These are phyloP conservation scores for Fusarium stilboides DNA, from an alignment of 2,329 filamentous ascomycete species.

Conservation along the genomic window DNA sequence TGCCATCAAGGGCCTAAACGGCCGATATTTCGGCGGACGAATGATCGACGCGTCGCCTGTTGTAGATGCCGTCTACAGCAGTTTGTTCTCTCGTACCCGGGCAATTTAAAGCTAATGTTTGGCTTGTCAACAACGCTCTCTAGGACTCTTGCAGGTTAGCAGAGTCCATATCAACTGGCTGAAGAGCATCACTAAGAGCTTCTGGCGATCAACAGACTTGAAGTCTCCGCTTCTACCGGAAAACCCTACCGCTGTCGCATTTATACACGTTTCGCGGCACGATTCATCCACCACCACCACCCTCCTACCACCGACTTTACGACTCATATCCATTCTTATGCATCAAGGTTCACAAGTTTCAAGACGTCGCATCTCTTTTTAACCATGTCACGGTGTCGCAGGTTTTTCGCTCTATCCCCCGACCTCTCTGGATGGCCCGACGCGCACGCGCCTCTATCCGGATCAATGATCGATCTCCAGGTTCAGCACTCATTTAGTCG, in stretches of 20 bases:
- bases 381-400: conserved; percentile 49
- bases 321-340: conserved; percentile 29
- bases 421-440: conserved; percentile 34
- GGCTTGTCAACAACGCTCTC: conserved; percentile 61
- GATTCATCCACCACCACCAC: conserved; percentile 24
- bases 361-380: conserved; percentile 41
- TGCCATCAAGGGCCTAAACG: conserved; percentile 97
- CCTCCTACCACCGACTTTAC: conserved; percentile 19
- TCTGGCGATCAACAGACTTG: conserved; percentile 49
- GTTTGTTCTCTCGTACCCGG: conserved; percentile 89
- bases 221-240: conserved; percentile 46
- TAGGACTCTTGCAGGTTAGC: conserved; percentile 64
- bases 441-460: conserved; percentile 25
- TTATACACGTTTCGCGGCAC: conserved; percentile 13
- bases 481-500: conserved; percentile 51
- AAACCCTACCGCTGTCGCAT: conserved; percentile 17
- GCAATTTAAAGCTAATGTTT: conserved; percentile 79
- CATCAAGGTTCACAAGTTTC: conserved; percentile 42
- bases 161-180: conserved; percentile 48
- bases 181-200: conserved; percentile 49
- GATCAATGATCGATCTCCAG: conserved; percentile 43
- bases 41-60: conserved; percentile 96
- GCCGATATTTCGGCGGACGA: conserved; percentile 92
- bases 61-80: conserved; percentile 99
- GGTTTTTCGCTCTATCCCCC: conserved; percentile 38